phyloP scores from a whole-genome alignment of 2,329 filamentous ascomycete species.

The Tympanopsis confertula region DNA sequence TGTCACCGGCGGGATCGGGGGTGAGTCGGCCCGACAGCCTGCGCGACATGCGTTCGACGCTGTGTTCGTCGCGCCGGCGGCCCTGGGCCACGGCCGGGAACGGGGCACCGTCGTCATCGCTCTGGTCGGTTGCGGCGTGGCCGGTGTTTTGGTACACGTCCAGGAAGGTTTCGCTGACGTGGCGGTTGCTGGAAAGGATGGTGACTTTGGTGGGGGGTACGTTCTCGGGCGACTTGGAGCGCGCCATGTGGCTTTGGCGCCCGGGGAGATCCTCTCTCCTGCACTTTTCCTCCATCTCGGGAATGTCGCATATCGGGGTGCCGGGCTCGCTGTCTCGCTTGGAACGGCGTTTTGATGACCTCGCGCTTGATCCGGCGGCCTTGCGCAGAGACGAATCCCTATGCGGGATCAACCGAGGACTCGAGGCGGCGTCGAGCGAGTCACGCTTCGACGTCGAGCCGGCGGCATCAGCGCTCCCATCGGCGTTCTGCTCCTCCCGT shows the following conservation, averaged over 20 bases:
- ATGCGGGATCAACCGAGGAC: constrained; percentile 45
- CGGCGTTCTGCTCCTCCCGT: neutral
- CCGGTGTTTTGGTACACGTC: constrained; percentile 6
- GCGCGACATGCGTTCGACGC: constrained; percentile 28
- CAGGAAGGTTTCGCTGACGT: neutral
- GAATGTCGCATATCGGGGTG: constrained; percentile 23
- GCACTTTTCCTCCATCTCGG: constrained; percentile 25
- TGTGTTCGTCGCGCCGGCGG: constrained; percentile 35
- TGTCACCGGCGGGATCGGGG: constrained; percentile 31
- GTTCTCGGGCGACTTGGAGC: neutral
- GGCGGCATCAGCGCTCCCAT: neutral
- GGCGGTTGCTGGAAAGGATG: neutral
- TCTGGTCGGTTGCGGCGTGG: constrained; percentile 12
- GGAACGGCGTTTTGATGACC: constrained; percentile 37
- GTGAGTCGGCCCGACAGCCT: constrained; percentile 35
- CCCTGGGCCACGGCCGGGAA: constrained; percentile 58
- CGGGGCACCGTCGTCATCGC: constrained; percentile 53
- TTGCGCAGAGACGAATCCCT: constrained; percentile 60
- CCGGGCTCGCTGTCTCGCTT: constrained; percentile 31
- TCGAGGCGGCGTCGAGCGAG: constrained; percentile 23
- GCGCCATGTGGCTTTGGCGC: neutral
- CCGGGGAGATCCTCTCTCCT: constrained; percentile 4
- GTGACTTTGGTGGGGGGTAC: neutral
- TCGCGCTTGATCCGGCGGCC: constrained; percentile 37
- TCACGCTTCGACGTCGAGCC: too few species aligned